Percentiles rank a stretch among this genome's conserved stretches.
phyloP scores from a whole-genome alignment of 768 basidiomycete genomes.

The Russula emetica region DNA sequence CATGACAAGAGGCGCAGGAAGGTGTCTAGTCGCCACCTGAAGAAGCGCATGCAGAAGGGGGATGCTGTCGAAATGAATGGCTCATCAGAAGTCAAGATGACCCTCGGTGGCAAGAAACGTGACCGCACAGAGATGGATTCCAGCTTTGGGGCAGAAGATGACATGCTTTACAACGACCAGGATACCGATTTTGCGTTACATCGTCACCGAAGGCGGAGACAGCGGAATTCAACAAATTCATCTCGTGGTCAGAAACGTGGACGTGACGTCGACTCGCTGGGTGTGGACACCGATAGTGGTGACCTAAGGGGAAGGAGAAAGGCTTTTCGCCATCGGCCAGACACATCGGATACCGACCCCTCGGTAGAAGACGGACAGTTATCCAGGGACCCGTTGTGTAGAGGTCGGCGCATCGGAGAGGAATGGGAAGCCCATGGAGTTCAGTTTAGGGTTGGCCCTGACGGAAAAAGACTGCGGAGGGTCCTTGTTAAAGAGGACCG shows the following conservation, averaged over 20 bases:
- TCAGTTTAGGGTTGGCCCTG: constrained; percentile 64
- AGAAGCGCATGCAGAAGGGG: constrained; percentile 8
- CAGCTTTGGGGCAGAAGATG: constrained; percentile 61
- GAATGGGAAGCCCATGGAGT: constrained; percentile 73
- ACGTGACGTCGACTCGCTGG: constrained; percentile 44
- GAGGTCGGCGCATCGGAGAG: constrained; percentile 61
- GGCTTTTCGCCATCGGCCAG: constrained; percentile 53
- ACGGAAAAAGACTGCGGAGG: constrained; percentile 65
- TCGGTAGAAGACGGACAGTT: constrained; percentile 46
- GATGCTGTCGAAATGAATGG: constrained; percentile 45
- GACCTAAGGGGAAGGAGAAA: constrained; percentile 34
- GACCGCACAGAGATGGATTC: constrained; percentile 71
- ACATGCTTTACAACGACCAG: constrained; percentile 38
- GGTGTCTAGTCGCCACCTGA: constrained; percentile 21
- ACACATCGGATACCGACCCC: constrained; percentile 44
- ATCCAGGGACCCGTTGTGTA: constrained; percentile 50
- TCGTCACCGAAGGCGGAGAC: constrained; percentile 50
- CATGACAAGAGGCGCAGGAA: constrained; percentile 28
- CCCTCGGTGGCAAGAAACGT: constrained; percentile 62
- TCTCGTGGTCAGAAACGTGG: constrained; percentile 64
- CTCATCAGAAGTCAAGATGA: constrained; percentile 30
- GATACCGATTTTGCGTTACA: constrained; percentile 40
- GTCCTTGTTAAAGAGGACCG: constrained; percentile 67
- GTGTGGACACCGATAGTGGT: constrained; percentile 38
- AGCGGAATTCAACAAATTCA: constrained; percentile 47